Conservation (phyloP, 176 grass and related monocot genomes). For the Oryza glaberrima region DNA sequence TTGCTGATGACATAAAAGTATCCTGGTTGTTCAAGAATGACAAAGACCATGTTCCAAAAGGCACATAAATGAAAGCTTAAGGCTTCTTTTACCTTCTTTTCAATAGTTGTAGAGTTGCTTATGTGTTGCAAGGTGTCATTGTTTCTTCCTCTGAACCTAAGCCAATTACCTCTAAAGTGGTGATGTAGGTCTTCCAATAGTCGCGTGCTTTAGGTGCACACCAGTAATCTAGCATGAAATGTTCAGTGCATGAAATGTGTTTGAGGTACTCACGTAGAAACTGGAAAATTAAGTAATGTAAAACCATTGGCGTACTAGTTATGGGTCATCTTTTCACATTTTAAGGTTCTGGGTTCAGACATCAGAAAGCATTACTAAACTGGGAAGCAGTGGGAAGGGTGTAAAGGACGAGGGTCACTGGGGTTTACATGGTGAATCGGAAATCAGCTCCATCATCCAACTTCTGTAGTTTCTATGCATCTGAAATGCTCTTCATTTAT, state of each 20-base stretch:
- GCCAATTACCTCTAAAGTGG: background rate
- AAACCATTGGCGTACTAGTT: background rate
- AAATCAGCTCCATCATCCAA: background rate
- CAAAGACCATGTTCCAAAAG: background rate
- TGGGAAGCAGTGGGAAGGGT: background rate
- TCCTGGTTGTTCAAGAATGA: background rate
- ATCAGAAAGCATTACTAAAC: background rate
- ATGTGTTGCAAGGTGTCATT: background rate
- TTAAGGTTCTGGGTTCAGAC: background rate
- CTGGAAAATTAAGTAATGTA: background rate
- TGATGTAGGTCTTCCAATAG: background rate
- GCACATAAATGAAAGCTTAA: background rate
- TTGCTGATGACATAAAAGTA: background rate
- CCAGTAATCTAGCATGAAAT: background rate
- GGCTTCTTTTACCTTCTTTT: background rate
- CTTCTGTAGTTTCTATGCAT: constrained; percentile 15
- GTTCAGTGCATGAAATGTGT: background rate
- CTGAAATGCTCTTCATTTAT: background rate
- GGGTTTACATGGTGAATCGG: background rate
- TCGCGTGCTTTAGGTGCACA: background rate
- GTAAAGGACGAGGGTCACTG: background rate
- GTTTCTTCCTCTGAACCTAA: background rate
- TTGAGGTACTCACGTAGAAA: background rate
- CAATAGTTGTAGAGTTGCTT: background rate
- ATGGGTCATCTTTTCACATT: background rate